Percentiles rank a stretch among this genome's conserved stretches.
Evolutionary conservation across 208 protist species (phyloP).

Genomic region (Leptomonas seymouri): DNA sequence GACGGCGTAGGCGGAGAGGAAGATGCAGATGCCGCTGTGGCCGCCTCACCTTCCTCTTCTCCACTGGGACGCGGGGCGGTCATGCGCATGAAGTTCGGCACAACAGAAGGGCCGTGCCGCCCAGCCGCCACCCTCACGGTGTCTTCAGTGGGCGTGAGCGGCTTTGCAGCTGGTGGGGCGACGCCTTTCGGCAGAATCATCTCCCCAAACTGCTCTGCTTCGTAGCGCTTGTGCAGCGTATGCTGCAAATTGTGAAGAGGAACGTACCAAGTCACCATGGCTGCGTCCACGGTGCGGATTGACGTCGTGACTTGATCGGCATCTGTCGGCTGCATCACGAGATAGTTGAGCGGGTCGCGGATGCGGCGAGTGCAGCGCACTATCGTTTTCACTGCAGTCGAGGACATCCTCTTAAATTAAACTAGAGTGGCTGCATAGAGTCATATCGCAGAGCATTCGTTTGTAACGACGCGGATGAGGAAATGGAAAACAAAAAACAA

Average conservation of each 20-base stretch:
- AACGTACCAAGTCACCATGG: slow-evolving; percentile 83
- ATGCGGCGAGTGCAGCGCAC: slow-evolving; percentile 82
- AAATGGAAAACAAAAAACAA: too few relatives aligned
- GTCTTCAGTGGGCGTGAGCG: slow-evolving; percentile 49
- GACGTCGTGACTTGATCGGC: slow-evolving; percentile 63
- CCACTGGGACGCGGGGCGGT: slow-evolving; percentile 31
- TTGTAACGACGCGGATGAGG: too few relatives aligned
- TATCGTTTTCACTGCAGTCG: slow-evolving; percentile 19
- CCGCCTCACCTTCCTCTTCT: background rate
- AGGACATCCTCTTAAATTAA: slow-evolving; percentile 6
- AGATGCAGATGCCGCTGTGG: background rate
- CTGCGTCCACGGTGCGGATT: slow-evolving; percentile 65
- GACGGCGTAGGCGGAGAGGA: slow-evolving; percentile 19
- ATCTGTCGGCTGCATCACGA: slow-evolving; percentile 83
- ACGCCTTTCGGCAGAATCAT: slow-evolving; percentile 52
- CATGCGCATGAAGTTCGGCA: slow-evolving; percentile 33
- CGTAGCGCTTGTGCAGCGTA: slow-evolving; percentile 74
- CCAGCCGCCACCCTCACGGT: slow-evolving; percentile 21
- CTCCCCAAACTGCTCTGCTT: slow-evolving; percentile 84
- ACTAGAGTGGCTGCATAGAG: too few relatives aligned
- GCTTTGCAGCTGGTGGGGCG: slow-evolving; percentile 30
- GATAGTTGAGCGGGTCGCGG: slow-evolving; percentile 74
- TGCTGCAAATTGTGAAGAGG: slow-evolving; percentile 71
- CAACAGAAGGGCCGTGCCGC: slow-evolving; percentile 27
- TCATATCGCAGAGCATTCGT: too few relatives aligned